A percentile compares a stretch with the other conserved stretches of the same genome.
Evolutionary conservation across 176 grass and related monocot genomes (phyloP).

Genomic region (Puccinellia tenuiflora): DNA sequence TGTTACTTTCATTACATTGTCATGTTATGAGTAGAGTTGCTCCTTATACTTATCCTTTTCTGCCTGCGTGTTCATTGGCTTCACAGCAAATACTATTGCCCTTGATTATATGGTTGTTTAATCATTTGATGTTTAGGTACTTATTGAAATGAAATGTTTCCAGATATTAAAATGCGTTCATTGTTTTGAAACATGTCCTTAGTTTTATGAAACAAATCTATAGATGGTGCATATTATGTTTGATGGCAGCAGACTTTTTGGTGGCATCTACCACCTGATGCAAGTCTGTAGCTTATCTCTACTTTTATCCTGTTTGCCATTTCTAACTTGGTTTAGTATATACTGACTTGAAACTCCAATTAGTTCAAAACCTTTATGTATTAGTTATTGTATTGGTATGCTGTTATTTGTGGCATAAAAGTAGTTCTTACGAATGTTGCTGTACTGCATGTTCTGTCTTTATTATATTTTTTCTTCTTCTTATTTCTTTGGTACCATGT

Average conservation of each 20-base stretch:
- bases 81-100: neutral
- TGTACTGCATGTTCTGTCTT: neutral
- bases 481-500: neutral
- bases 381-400: neutral
- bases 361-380: neutral
- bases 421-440: neutral
- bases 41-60: neutral
- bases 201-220: neutral
- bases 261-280: neutral
- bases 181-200: neutral
- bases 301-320: neutral
- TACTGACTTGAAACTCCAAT: neutral
- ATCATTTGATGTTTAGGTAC: neutral
- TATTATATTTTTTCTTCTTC: neutral
- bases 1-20: neutral
- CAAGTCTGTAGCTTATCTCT: neutral
- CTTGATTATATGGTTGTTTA: neutral
- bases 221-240: neutral
- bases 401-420: neutral
- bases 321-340: neutral
- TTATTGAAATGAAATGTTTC: neutral
- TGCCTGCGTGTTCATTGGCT: neutral
- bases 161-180: neutral
- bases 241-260: neutral
- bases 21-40: neutral